A percentile compares a stretch with the other conserved stretches of the same genome.
phyloP scores from a whole-genome alignment of 2,329 filamentous ascomycete species.

The Chaetomiaceae sp. region DNA sequence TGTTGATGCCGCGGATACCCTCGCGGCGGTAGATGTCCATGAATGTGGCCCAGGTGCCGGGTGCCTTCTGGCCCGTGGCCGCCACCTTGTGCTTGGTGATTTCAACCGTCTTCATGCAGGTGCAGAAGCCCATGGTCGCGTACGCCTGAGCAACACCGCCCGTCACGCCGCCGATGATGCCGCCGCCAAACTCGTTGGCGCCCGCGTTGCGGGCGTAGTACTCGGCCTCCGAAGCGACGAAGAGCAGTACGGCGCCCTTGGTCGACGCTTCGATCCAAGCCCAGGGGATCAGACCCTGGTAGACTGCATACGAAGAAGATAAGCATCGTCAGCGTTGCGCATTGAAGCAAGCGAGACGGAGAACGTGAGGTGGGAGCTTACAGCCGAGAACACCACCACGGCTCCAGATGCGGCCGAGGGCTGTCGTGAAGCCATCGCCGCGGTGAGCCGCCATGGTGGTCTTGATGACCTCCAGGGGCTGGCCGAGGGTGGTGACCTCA shows the following conservation, averaged over 20 bases:
- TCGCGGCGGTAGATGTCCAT: slow-evolving; percentile 95
- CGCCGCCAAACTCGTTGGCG: slow-evolving; percentile 78
- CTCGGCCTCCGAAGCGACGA: slow-evolving; percentile 97
- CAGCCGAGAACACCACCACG: slow-evolving; percentile 91
- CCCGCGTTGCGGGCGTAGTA: slow-evolving; percentile 82
- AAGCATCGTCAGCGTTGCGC: slow-evolving; percentile 22
- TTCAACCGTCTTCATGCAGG: slow-evolving; percentile 99
- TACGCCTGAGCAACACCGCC: slow-evolving; percentile 97
- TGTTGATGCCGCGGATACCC: slow-evolving; percentile 94
- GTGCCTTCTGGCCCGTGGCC: slow-evolving; percentile 72
- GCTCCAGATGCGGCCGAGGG: slow-evolving; percentile 83
- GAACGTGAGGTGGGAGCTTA: slow-evolving; percentile 47
- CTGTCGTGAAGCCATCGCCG: slow-evolving; percentile 74
- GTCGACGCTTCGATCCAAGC: slow-evolving; percentile 99
- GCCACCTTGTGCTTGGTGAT: slow-evolving; percentile 98
- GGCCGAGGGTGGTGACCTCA: slow-evolving; percentile 62
- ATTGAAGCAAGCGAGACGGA: not conserved
- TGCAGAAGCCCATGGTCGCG: slow-evolving; percentile 99
- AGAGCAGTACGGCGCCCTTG: slow-evolving; percentile 97
- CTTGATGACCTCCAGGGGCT: slow-evolving; percentile 98
- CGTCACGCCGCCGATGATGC: slow-evolving; percentile 84
- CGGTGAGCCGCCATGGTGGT: slow-evolving; percentile 99
- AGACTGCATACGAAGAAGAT: slow-evolving; percentile 57
- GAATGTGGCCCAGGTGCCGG: slow-evolving; percentile 90
- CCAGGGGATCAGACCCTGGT: slow-evolving; percentile 99